Percentiles rank a stretch among this genome's conserved stretches.
Conservation (phyloP, 1,284 basidiomycete species). For the Fomitiporia mediterranea region DNA sequence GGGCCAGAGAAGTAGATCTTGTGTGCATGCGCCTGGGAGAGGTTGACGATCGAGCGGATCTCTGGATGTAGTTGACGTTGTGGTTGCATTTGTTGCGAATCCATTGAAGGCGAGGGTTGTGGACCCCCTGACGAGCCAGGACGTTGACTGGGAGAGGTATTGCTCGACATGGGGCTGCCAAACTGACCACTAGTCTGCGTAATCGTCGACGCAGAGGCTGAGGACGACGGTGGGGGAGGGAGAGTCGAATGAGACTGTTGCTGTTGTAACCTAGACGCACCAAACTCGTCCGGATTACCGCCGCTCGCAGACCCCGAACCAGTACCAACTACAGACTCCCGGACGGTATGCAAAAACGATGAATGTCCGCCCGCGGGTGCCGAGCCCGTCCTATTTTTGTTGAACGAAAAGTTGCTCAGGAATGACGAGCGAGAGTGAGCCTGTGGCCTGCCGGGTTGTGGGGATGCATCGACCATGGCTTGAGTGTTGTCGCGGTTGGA, state of each 20-base stretch:
- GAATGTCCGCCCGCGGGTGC: background rate
- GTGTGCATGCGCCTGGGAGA: slow-evolving; percentile 66
- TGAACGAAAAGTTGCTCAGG: slow-evolving; percentile 16
- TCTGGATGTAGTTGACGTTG: slow-evolving; percentile 56
- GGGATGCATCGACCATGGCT: slow-evolving; percentile 6
- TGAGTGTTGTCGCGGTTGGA: background rate
- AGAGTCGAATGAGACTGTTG: no score
- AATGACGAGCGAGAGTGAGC: slow-evolving; percentile 22
- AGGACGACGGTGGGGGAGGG: background rate
- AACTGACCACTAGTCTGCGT: background rate
- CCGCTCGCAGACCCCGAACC: background rate
- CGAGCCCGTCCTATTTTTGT: slow-evolving; percentile 7
- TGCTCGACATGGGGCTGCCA: background rate
- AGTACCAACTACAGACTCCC: background rate
- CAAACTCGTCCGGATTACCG: background rate
- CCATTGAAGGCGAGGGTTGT: background rate
- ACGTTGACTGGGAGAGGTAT: background rate
- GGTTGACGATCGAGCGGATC: slow-evolving; percentile 68
- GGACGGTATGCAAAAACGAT: slow-evolving; percentile 2
- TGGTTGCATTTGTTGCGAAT: slow-evolving; percentile 1
- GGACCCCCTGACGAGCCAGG: background rate
- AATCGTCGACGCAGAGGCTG: background rate
- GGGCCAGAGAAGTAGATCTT: slow-evolving; percentile 81
- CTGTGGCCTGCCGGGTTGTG: slow-evolving; percentile 4
- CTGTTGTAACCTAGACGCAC: background rate